Conservation (phyloP, 192 early-diverging fungal genomes). For the Umbelopsis vinacea region DNA sequence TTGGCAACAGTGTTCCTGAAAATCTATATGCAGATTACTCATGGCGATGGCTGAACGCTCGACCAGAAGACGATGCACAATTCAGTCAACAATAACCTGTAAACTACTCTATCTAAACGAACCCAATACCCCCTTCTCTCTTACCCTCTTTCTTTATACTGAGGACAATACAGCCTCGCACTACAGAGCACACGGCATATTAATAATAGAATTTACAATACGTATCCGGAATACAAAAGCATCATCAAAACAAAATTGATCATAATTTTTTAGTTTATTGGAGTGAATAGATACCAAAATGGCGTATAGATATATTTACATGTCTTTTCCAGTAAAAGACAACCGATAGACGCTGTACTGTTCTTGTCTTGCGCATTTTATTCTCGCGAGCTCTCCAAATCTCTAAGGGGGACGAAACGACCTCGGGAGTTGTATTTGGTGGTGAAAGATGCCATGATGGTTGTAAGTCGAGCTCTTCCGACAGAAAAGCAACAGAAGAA, state of each 20-base stretch:
- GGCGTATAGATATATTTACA: slow-evolving; percentile 18
- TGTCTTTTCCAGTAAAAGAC: not conserved
- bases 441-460: slow-evolving; percentile 9
- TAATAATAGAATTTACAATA: too few relatives aligned
- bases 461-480: not conserved
- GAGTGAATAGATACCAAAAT: not conserved
- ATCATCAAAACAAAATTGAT: too few relatives aligned
- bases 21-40: slow-evolving; percentile 28
- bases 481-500: slow-evolving; percentile 4
- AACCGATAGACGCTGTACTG: not conserved
- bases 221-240: too few relatives aligned
- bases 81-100: too few relatives aligned
- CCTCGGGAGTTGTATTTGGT: slow-evolving; percentile 28
- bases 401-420: slow-evolving; percentile 34
- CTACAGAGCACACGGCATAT: too few relatives aligned
- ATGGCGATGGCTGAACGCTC: slow-evolving; percentile 23
- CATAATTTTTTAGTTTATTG: too few relatives aligned
- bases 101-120: too few relatives aligned
- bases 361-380: not conserved
- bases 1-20: slow-evolving; percentile 25
- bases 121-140: too few relatives aligned
- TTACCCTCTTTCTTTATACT: too few relatives aligned
- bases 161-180: too few relatives aligned
- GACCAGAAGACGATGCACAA: not conserved
- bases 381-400: slow-evolving; percentile 28